Evolutionary conservation across 805 yeast genomes (phyloP), one percentile per base, ranked within the genome.

Genomic region (Phaffomyces antillensis): DNA sequence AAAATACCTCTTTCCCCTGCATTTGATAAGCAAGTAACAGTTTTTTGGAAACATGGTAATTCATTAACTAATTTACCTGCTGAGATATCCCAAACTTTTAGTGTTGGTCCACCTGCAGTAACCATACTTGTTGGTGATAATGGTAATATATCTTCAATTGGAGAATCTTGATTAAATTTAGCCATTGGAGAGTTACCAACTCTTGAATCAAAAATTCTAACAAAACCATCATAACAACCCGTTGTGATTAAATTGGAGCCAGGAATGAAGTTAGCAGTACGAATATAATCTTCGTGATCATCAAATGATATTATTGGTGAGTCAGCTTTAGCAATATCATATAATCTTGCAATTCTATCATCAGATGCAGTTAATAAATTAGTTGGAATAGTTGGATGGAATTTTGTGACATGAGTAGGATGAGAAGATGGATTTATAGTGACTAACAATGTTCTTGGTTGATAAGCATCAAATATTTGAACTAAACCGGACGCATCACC

Each of bases 401-500:
- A 93, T 62, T 86, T 87, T 4, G 96, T 89, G 17, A 91, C 96
- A 60, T 87, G 97, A 0, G 95, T 84, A 13, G 98, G 91, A 63
- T 87, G 90, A 5, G 83, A 67, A 0, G 95, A 81, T 7, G 97
- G 96, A 45, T 79, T 77, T 41, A 93, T 71, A 20, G 93, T 80
- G 33, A 91, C 86, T 45, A 91, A 70, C 20, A 89, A 69, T 20
- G 87, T 80, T 54, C 95, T 72, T 37, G 95, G 89, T 52, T 79
- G 83, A 45, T 76, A 71, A 30, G 95, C 81, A 63, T 93, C 97
- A 60, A 86, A 91, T 10, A 90, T 81, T 51, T 95, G 95, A 13
- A 93, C 95, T 45, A 87, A 63, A 17, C 99, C 99, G 4, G 93
- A 79, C 13, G 96, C 96, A 67, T 93, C 99, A 56, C 96, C 95